Conservation (phyloP, 495 filamentous ascomycete species). For the Hamigera avellanea region DNA sequence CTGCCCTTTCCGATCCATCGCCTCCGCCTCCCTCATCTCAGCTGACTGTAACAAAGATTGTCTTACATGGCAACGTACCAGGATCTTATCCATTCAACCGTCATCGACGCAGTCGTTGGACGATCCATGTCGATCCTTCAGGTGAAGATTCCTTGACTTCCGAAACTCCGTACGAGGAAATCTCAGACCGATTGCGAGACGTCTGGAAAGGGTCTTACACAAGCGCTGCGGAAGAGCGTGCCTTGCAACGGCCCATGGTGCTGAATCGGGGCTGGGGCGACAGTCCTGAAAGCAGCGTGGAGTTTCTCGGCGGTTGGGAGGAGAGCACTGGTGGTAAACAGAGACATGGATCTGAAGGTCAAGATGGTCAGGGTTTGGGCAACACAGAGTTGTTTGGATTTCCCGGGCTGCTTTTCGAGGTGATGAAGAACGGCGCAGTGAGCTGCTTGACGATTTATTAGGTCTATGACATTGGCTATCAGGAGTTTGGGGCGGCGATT, state of each 20-base stretch:
- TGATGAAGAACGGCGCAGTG: constrained; percentile 83
- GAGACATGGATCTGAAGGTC: constrained; percentile 27
- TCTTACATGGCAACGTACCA: constrained; percentile 87
- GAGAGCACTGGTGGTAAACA: constrained; percentile 47
- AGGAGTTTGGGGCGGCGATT: constrained; percentile 1
- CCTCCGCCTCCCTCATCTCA: constrained; percentile 39
- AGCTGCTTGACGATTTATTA: constrained; percentile 83
- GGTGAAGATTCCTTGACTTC: constrained; percentile 41
- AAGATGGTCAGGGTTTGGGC: constrained; percentile 42
- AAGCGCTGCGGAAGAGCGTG: constrained; percentile 47
- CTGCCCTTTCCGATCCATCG: constrained; percentile 19
- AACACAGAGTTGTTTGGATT: constrained; percentile 90
- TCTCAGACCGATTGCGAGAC: constrained; percentile 54
- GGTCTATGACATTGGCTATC: constrained; percentile 9
- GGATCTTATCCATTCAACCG: constrained; percentile 95
- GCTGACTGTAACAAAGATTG: constrained; percentile 75
- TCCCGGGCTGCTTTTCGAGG: constrained; percentile 88
- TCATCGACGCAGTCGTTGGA: constrained; percentile 83
- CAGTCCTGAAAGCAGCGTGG: constrained; percentile 80
- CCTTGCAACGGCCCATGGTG: constrained; percentile 68
- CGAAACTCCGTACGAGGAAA: constrained; percentile 63
- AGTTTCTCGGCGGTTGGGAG: constrained; percentile 85
- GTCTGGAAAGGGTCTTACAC: constrained; percentile 59
- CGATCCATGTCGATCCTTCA: constrained; percentile 42
- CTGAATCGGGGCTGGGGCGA: constrained; percentile 85